Conservation (phyloP, 352 stramenopile genomes). For the Plasmopara halstedii region DNA sequence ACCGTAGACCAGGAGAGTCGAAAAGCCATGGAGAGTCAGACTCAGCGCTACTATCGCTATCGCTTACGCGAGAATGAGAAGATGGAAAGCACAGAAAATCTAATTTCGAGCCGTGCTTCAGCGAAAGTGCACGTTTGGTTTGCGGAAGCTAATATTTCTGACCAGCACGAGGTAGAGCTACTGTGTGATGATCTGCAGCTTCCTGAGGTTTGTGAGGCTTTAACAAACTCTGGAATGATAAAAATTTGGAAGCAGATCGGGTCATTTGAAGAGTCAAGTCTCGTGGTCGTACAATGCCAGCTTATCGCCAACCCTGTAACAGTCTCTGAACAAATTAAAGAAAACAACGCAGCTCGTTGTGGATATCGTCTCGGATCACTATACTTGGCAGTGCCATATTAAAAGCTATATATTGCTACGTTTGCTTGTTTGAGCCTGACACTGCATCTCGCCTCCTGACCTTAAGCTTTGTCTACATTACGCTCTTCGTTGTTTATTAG, state of each 20-base stretch:
- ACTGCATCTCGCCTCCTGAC: no score
- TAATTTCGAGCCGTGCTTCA: constrained; percentile 30
- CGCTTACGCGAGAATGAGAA: constrained; percentile 15
- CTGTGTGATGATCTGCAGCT: constrained; percentile 37
- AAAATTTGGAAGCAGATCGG: constrained; percentile 75
- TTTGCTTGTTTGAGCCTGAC: no score
- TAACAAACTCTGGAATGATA: background rate
- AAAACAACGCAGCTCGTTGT: constrained; percentile 1
- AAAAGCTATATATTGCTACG: no score
- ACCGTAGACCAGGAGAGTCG: constrained; percentile 31
- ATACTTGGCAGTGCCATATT: constrained; percentile 57
- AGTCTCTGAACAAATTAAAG: constrained; percentile 5
- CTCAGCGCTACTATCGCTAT: constrained; percentile 56
- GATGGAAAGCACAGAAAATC: background rate
- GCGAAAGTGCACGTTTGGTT: constrained; percentile 33
- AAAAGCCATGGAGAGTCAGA: constrained; percentile 51
- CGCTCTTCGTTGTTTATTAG: no score
- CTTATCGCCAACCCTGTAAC: constrained; percentile 18
- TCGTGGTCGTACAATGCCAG: constrained; percentile 71
- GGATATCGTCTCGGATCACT: constrained; percentile 40
- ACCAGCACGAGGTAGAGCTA: constrained; percentile 19
- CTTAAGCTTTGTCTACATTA: no score
- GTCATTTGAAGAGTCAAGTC: constrained; percentile 51
- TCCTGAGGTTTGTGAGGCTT: constrained; percentile 9
- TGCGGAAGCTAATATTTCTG: constrained; percentile 2